A percentile compares a stretch with the other conserved stretches of the same genome.
phyloP scores from a whole-genome alignment of 805 yeast species.

The Myxozyma neglecta region DNA sequence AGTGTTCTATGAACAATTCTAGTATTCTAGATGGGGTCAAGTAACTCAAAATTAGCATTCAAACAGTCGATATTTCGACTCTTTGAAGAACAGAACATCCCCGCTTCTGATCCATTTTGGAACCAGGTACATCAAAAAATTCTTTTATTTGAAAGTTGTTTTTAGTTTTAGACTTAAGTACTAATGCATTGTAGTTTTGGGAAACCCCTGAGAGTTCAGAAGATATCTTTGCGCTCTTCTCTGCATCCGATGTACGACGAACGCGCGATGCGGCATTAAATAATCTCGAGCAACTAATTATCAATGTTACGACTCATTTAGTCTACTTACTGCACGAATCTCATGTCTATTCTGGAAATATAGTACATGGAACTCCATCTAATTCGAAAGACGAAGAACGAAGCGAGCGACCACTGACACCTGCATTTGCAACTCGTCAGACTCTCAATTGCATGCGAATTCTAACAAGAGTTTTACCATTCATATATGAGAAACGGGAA shows the following conservation, averaged over 20 bases:
- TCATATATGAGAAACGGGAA: slow-evolving; percentile 56
- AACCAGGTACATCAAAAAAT: slow-evolving; percentile 28
- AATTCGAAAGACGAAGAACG: not conserved
- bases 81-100: slow-evolving; percentile 37
- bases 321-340: slow-evolving; percentile 16
- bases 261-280: slow-evolving; percentile 58
- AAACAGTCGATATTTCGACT: slow-evolving; percentile 62
- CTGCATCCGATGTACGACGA: slow-evolving; percentile 57
- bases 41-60: slow-evolving; percentile 65
- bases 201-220: slow-evolving; percentile 50
- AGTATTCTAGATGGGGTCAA: slow-evolving; percentile 56
- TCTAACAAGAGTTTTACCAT: slow-evolving; percentile 65
- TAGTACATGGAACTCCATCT: not conserved
- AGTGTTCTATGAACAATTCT: not conserved
- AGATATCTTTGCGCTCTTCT: slow-evolving; percentile 60
- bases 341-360: slow-evolving; percentile 7
- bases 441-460: slow-evolving; percentile 63
- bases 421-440: slow-evolving; percentile 36
- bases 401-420: not conserved
- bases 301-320: slow-evolving; percentile 40
- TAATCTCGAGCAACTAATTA: slow-evolving; percentile 58
- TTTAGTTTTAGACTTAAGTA: not conserved
- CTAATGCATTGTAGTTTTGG: slow-evolving; percentile 44
- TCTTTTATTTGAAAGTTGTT: too few species aligned
- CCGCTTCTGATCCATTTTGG: slow-evolving; percentile 48